Evolutionary conservation across 2,329 filamentous ascomycete species (phyloP).

Genomic region (Drechslerella stenobrocha): DNA sequence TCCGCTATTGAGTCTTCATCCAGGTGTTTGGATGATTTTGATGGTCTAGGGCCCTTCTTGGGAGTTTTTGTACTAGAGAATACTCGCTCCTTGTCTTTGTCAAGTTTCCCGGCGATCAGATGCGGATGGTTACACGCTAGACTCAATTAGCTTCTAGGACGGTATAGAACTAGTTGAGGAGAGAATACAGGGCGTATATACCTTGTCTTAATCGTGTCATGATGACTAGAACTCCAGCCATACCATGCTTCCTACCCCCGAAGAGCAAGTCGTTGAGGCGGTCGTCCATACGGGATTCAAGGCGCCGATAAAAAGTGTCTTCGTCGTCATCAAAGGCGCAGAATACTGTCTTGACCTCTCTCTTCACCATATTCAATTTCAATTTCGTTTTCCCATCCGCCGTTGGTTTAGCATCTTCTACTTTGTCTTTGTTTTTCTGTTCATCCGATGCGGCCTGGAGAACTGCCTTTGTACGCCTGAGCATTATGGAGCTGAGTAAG

Average conservation of each 20-base stretch:
- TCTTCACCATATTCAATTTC: conserved; percentile 74
- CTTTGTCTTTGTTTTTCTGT: conserved; percentile 58
- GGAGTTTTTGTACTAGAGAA: conserved; percentile 59
- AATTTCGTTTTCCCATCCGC: conserved; percentile 61
- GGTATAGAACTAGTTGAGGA: no score
- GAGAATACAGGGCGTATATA: no score
- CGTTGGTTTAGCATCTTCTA: conserved; percentile 59
- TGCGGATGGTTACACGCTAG: conserved; percentile 86
- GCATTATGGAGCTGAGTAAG: conserved; percentile 92
- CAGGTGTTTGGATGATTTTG: conserved; percentile 56
- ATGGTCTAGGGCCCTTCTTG: conserved; percentile 55
- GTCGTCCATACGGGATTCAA: conserved; percentile 81
- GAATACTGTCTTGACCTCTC: conserved; percentile 79
- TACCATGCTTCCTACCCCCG: conserved; percentile 61
- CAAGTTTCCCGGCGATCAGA: conserved; percentile 80
- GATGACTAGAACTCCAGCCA: conserved; percentile 89
- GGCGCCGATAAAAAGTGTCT: conserved; percentile 78
- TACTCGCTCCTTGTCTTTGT: conserved; percentile 81
- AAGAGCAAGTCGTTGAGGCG: conserved; percentile 88
- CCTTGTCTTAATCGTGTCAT: conserved; percentile 81
- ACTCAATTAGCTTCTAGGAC: neutral
- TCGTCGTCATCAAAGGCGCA: conserved; percentile 79
- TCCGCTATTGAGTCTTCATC: conserved; percentile 61
- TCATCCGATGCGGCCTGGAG: conserved; percentile 72
- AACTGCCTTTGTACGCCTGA: conserved; percentile 97